A percentile compares a stretch with the other conserved stretches of the same genome.
phyloP scores from a whole-genome alignment of 176 grass and related monocot species.

The Saccharum spontaneum region DNA sequence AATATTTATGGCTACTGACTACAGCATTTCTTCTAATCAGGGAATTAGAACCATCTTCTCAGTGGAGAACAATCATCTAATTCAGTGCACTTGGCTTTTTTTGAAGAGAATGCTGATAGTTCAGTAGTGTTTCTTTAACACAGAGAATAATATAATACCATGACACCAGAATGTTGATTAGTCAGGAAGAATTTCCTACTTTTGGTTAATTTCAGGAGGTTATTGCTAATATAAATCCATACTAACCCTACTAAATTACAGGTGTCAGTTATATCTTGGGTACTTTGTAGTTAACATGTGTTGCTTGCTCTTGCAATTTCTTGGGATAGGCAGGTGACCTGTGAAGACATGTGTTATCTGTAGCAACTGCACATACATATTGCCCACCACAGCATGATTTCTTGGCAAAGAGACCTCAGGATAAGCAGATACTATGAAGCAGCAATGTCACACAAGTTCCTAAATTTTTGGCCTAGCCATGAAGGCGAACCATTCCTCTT shows the following conservation, averaged over 20 bases:
- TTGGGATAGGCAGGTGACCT: neutral
- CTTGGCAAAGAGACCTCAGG: neutral
- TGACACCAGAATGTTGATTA: neutral
- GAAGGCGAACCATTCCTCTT: neutral
- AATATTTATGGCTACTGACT: neutral
- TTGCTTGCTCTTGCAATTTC: neutral
- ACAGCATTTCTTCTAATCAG: neutral
- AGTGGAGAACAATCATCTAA: neutral
- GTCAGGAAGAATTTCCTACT: neutral
- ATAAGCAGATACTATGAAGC: neutral
- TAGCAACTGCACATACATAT: neutral
- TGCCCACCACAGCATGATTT: neutral
- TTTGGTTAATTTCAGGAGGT: neutral
- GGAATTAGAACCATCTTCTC: neutral
- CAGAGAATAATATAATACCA: neutral
- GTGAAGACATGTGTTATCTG: neutral
- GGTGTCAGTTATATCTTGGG: neutral
- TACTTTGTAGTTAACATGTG: conserved; percentile 1
- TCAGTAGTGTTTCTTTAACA: neutral
- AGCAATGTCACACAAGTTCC: neutral
- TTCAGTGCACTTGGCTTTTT: neutral
- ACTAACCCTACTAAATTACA: neutral
- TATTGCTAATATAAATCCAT: neutral
- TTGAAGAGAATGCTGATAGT: neutral
- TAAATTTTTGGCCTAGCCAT: neutral